Evolutionary conservation across 257 asterid species (phyloP).

Genomic region (Ocimum tenuiflorum): DNA sequence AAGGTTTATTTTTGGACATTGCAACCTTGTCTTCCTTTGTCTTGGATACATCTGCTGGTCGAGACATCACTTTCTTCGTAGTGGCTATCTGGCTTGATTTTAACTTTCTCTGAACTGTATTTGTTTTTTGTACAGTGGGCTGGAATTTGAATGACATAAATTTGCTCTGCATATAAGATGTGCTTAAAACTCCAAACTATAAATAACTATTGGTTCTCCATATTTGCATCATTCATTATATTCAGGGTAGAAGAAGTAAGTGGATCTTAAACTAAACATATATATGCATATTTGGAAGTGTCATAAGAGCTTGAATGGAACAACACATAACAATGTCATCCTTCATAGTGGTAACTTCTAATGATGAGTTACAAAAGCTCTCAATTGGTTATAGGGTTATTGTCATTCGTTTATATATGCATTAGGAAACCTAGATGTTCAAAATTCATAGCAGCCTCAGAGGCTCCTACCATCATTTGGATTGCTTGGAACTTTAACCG

Average conservation of each 20-base stretch:
- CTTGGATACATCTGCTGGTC: conserved; percentile 42
- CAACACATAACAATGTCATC: too few relatives aligned
- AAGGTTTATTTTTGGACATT: conserved; percentile 29
- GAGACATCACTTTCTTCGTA: conserved; percentile 34
- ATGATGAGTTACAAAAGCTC: too few relatives aligned
- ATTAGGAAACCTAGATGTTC: too few relatives aligned
- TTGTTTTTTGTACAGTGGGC: conserved; percentile 34
- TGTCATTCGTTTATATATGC: background rate
- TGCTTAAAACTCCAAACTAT: background rate
- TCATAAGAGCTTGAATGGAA: too few relatives aligned
- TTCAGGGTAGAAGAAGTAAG: too few relatives aligned
- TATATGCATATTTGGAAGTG: background rate
- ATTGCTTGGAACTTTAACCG: too few relatives aligned
- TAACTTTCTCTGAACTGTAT: conserved; percentile 34
- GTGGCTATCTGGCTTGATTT: conserved; percentile 28
- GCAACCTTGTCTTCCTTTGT: conserved; percentile 39
- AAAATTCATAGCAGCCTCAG: too few relatives aligned
- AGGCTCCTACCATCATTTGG: too few relatives aligned
- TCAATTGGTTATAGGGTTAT: background rate
- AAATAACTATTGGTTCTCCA: background rate
- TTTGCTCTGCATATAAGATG: conserved; percentile 2
- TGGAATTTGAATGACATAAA: conserved; percentile 25
- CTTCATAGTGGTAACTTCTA: too few relatives aligned
- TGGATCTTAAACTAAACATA: background rate
- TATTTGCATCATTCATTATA: background rate